These are phyloP conservation scores for Colletotrichum cereale DNA, from an alignment of 2,329 filamentous ascomycete genomes.

Conservation along the genomic window DNA sequence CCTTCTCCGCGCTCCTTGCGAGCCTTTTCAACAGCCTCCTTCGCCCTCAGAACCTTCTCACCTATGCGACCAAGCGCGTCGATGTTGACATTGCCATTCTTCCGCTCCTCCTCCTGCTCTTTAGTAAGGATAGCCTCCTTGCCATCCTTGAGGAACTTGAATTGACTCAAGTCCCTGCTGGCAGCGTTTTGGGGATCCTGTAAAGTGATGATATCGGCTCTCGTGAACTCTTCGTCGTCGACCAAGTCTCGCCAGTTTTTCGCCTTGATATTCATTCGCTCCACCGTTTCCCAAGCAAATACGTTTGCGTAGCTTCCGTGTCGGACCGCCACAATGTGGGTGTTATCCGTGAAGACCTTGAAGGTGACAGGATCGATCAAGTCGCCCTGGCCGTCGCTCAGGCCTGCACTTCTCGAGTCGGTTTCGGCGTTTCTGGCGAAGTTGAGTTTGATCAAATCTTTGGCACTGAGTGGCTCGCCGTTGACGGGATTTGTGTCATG, in stretches of 20 bases:
- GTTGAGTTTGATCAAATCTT: constrained; percentile 90
- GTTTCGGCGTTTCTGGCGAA: constrained; percentile 90
- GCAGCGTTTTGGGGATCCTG: constrained; percentile 95
- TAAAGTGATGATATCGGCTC: constrained; percentile 94
- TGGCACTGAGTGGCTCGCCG: constrained; percentile 80
- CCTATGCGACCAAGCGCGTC: constrained; percentile 81
- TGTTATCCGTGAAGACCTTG: constrained; percentile 98
- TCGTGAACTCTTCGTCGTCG: constrained; percentile 85
- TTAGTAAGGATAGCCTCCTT: constrained; percentile 75
- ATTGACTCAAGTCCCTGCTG: constrained; percentile 84
- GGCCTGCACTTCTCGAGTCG: constrained; percentile 59
- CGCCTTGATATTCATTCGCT: constrained; percentile 94
- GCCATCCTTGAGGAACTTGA: constrained; percentile 91
- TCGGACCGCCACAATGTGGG: constrained; percentile 90
- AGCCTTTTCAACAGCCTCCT: constrained; percentile 92
- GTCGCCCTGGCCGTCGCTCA: constrained; percentile 74
- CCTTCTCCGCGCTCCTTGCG: constrained; percentile 78
- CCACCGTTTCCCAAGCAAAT: constrained; percentile 95
- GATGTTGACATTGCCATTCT: constrained; percentile 79
- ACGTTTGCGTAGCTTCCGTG: constrained; percentile 90
- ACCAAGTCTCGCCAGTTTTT: constrained; percentile 96
- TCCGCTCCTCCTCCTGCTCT: constrained; percentile 77
- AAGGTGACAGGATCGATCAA: constrained; percentile 97
- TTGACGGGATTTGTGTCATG: constrained; percentile 93
- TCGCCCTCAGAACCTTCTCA: constrained; percentile 89